These are phyloP conservation scores for Pythium scleroteichum DNA, from an alignment of 352 stramenopile species.

Conservation along the genomic window DNA sequence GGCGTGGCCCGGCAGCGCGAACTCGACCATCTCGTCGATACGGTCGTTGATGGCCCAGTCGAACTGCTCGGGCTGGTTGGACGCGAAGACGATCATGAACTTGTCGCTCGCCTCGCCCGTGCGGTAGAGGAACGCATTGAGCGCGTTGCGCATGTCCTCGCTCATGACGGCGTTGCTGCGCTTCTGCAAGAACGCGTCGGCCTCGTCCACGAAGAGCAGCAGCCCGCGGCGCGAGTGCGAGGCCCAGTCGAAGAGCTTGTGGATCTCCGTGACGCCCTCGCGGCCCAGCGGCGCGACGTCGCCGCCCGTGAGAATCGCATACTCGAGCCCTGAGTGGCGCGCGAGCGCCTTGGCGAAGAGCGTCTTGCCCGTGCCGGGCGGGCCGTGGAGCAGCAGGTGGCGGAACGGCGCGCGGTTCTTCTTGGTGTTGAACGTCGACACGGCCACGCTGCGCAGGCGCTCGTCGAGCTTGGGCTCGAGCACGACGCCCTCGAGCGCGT, in stretches of 20 bases:
- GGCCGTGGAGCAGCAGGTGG: slow-evolving; percentile 97
- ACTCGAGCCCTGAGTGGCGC: slow-evolving; percentile 96
- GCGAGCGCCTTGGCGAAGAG: slow-evolving; percentile 98
- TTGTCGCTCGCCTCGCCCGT: slow-evolving; percentile 97
- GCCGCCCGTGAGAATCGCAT: slow-evolving; percentile 98
- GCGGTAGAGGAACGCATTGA: slow-evolving; percentile 99
- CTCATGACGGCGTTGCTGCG: slow-evolving; percentile 92
- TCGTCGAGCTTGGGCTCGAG: slow-evolving; percentile 94
- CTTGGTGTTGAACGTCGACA: slow-evolving; percentile 98
- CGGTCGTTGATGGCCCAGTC: slow-evolving; percentile 99
- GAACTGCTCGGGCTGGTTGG: slow-evolving; percentile 99
- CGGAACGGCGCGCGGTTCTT: slow-evolving; percentile 98
- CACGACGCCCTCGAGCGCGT: slow-evolving; percentile 92
- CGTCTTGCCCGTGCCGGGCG: slow-evolving; percentile 98
- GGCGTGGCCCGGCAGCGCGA: slow-evolving; percentile 91
- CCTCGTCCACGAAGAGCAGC: slow-evolving; percentile 99
- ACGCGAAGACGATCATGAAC: slow-evolving; percentile 99
- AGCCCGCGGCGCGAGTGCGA: slow-evolving; percentile 94
- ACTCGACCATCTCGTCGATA: slow-evolving; percentile 99
- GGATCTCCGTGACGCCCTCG: slow-evolving; percentile 98
- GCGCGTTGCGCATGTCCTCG: slow-evolving; percentile 98
- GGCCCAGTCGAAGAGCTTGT: slow-evolving; percentile 99
- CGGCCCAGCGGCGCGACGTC: slow-evolving; percentile 97
- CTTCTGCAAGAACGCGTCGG: slow-evolving; percentile 99
- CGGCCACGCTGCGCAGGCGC: slow-evolving; percentile 93